Percentiles rank a stretch among this genome's conserved stretches.
Evolutionary conservation across 805 yeast genomes (phyloP).

Genomic region (Ogataea polymorpha): DNA sequence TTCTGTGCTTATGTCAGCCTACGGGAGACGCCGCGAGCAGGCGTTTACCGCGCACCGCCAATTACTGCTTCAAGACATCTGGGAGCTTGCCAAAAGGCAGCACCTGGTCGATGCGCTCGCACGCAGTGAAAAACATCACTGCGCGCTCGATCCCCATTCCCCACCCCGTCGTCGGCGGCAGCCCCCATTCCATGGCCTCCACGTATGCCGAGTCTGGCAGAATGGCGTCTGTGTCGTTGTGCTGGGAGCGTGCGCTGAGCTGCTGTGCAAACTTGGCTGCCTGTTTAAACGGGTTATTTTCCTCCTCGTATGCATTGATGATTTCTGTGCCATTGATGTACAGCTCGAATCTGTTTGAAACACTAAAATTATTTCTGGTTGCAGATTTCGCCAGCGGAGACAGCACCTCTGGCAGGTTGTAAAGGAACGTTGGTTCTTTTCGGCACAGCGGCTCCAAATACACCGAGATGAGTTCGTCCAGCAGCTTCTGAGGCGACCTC

Average conservation of each 20-base stretch:
- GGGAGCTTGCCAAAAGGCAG: slow-evolving; percentile 70
- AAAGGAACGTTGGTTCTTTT: slow-evolving; percentile 64
- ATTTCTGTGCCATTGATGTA: slow-evolving; percentile 78
- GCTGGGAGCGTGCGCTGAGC: slow-evolving; percentile 42
- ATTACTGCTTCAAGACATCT: slow-evolving; percentile 62
- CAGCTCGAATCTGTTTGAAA: slow-evolving; percentile 78
- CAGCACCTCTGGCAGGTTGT: slow-evolving; percentile 77
- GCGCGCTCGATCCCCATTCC: slow-evolving; percentile 92
- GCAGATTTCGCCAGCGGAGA: slow-evolving; percentile 86
- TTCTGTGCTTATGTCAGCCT: neutral
- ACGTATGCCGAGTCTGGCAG: slow-evolving; percentile 73
- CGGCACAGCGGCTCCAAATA: slow-evolving; percentile 65
- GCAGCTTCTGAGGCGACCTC: slow-evolving; percentile 52
- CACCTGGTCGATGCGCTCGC: slow-evolving; percentile 69
- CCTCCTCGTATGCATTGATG: slow-evolving; percentile 95
- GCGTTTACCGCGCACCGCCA: too few relatives aligned
- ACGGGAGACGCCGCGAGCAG: neutral
- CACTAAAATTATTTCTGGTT: slow-evolving; percentile 33
- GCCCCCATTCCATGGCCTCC: slow-evolving; percentile 80
- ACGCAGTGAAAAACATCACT: slow-evolving; percentile 70
- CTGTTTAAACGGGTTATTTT: slow-evolving; percentile 81
- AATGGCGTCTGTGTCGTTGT: slow-evolving; percentile 58
- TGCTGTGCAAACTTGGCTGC: slow-evolving; percentile 59
- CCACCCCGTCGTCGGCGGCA: slow-evolving; percentile 99
- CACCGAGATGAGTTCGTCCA: slow-evolving; percentile 59